Base-by-base conservation (phyloP, 208 protist genomes). In the Trypanosoma rangeli region DNA sequence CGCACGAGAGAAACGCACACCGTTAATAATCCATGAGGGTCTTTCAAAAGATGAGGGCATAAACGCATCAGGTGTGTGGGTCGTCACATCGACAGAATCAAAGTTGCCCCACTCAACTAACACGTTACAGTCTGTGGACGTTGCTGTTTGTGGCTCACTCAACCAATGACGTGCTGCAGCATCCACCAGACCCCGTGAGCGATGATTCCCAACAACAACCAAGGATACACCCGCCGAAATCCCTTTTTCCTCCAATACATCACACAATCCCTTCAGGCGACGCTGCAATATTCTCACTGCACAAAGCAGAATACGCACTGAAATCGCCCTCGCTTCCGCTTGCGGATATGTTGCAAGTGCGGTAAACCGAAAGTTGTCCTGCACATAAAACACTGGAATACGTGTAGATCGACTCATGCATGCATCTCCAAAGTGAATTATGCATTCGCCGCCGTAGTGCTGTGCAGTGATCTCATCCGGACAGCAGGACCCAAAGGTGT, bases 401-500 rank as follows among this genome's bases (percentile, higher is more conserved):
- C 89, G 78, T 13, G 85, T 85, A n/a, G 82, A 85, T 42, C 78
- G 76, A 64, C 86, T 97, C 78, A 93, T 85, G 77, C 94, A 98
- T 20, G 92, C 87, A 22, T 90, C 78, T 5, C 94, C 94, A 81
- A 94, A 98, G 76, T 98, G 92, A 60, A 97, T 77, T 63, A 98
- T 93, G 62, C 81, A 91, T 29, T 98, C 86, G 15, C 77, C 76
- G 22, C 59, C 39, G 76, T 93, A 90, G 68, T 98, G 94, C 70
- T 93, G 85, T 12, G 94, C 89, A 0, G 90, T 95, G 53, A 98
- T 89, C 69, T 94, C 90, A 64, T 98, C 94, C 0, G 90, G 85
- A 77, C 94, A 98, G 78, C 94, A 98, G 59, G 86, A 90, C 42
- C 85, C 92, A 68, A 96, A 98, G 0, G 92, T 94, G 68, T 88